Evolutionary conservation across 2,329 filamentous ascomycete species (phyloP), one percentile per base, ranked within the genome.

Genomic region (Diplodia sapinea): DNA sequence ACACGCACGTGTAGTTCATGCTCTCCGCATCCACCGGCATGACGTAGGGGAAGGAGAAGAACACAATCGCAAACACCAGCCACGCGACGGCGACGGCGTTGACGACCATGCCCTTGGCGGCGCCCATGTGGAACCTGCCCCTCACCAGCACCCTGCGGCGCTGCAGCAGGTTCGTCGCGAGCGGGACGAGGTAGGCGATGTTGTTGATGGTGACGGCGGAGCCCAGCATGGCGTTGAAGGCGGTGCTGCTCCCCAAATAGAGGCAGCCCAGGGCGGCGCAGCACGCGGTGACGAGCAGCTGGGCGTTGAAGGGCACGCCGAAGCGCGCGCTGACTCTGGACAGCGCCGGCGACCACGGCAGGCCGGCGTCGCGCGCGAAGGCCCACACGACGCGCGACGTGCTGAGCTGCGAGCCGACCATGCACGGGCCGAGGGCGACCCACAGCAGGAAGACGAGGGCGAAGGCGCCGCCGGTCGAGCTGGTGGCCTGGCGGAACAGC

Each of bases 1-100:
- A 80, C 0, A 82, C 80, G 57, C 82, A 83, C 1, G 82, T 83
- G 69, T 84, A 83, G 68, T 83, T 84, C 82, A 84, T 84, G 67
- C 82, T 83, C 31, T 70, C 68, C 1, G 71, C 72, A 38, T 52
- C 66, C 9, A 81, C 79, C 0, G 80, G 80, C 73, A 75, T 77
- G 50, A 75, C 72, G 64, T 80, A 82, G 0, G 81, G 81, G 70
- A 83, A 82, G 1, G 78, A 80, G 72, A 82, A 82, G 71, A 83
- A 81, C 1, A 82, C 73, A 31, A 82, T 79, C 4, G 79, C 79
- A 57, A 82, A 82, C n/a, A 40, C 29, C 31, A 67, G 66, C 66
- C 66, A 67, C 31, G 12, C 20, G 13, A 67, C 33, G 1, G 66
- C 15, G 3, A 62, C 66, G 5, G 47, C 20, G 20, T 62, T 63